Base-by-base conservation (phyloP, 1,139 yeast species). In the Kodamaea anthophila region DNA sequence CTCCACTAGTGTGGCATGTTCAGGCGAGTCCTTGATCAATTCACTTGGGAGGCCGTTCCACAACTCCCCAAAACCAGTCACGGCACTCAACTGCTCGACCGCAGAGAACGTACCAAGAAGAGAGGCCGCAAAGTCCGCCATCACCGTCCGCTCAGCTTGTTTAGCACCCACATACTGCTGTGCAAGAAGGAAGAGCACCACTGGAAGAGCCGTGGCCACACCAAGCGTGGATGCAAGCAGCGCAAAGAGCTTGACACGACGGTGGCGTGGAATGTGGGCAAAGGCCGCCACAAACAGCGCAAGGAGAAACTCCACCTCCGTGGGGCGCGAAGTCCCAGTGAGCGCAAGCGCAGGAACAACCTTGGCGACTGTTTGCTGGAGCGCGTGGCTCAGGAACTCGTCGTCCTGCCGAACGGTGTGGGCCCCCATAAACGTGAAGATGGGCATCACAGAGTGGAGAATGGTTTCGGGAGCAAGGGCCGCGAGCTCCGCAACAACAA, bases 361-460 rank as follows among this genome's bases (percentile, higher is more conserved):
- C 44, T 84, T 80, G 10, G 84, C 66, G 31, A 91, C 82, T 3
- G 99, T 91, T 52, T 86, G 93, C 48, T 87, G 95, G 39, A 93
- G 86, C 22, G 91, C 96, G 41, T 84, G 82, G 26, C 83, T 83
- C 2, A 96, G 85, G 51, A 85, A 88, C 48, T 87, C 96, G 53
- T 91, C 97, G 55, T 91, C 98, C 60, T 91, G 96, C 49, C 96
- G 80, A 30, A 93, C 75, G 9, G 97, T 87, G 47, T 87, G 94
- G 18, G 97, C 95, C 34, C 99, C 99, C 98, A 91, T 91, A 48
- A 91, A 93, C 1, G 98, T 93, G 63, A 91, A 91, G 32, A 91
- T 88, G 12, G 99, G 98, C 99, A 91, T 91, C 9, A 93, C 95
- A 3, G 96, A 84, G 58, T 93, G 97, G 40, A 93, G 65, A 21